Evolutionary conservation across 805 yeast species (phyloP), one percentile per base, ranked within the genome.

Genomic region (Groenewaldozyma salmanticensis): DNA sequence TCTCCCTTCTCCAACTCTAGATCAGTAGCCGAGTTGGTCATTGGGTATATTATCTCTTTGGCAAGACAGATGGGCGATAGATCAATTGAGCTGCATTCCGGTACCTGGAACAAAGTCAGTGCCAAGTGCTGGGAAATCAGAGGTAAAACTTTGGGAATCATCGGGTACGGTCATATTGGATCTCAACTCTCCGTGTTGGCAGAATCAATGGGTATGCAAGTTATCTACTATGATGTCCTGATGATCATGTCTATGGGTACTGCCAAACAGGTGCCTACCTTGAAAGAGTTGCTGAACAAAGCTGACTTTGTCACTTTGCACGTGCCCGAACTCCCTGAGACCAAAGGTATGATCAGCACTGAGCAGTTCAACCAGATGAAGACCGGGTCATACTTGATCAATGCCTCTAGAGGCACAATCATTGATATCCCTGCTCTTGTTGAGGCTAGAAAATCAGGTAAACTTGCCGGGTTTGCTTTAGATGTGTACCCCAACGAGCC

Each of bases 101-200:
- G 96, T 51, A 79, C 90, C 48, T 92, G 98, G 98, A 92, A 92
- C 72, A 92, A 92, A 70, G 96, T 90, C 54, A 72, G 83, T 56
- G 73, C 85, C 52, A 87, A 76, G 65, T 92, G 98, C 70, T 92
- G 97, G 97, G 98, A 92, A 69, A 88, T 92, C 53, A 83, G 98
- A 70, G 98, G 98, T 52, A 92, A 92, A 67, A 90, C 98, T 37
- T 72, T 92, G 55, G 98, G 98, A 47, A 92, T 92, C 57, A 73
- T 92, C 31, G 98, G 98, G 53, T 92, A 92, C 59, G 98, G 98
- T 55, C 98, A 92, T 65, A 92, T 92, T 68, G 98, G 98, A 55
- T 70, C 97, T 38, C 98, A 92, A 69, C 78, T 92, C 61, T 83
- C 95, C 5, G 98, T 92, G 7, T 70, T 92, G 54, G 97, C 98